Evolutionary conservation across 1,139 yeast genomes (phyloP), one percentile per base, ranked within the genome.

Genomic region (Geotrichum armillariae): DNA sequence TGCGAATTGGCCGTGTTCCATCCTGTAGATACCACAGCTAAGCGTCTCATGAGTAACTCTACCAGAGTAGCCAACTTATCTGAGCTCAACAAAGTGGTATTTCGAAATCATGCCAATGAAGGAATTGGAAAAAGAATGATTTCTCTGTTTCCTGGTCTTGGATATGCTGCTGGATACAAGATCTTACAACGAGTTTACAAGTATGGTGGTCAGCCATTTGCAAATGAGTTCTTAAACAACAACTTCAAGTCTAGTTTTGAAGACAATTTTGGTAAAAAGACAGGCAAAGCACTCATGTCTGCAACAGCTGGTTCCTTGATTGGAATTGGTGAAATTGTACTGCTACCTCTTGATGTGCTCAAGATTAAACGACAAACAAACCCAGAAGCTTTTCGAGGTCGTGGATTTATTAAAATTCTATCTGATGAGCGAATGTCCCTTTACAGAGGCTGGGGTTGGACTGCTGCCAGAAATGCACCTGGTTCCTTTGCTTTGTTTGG

Each of bases 381-480:
- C 77, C 99, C 99, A 11, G 99, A 93, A 70, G 77, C 98, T 18
- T 93, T 93, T 79, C 84, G 83, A 70, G 99, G 99, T 61, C 85
- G 99, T 75, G 98, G 99, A 7, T 90, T 93, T 73, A 56, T 90
- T 58, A 85, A 80, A 71, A 89, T 93, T 63, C 67, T 93, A 57
- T 67, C 77, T 50, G 99, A 93, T 66, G 99, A 93, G 74, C 98
- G 99, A 17, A 78, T 89, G 56, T 89, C 93, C 29, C 77, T 93
- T 63, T 93, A 93, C 76, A 80, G 97, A 68, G 99, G 99, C 59
- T 91, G 98, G 96, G 98, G 98, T 52, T 93, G 99, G 99, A 93
- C 99, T 55, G 96, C 95, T 62, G 99, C 99, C 46, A 84, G 99
- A 79, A 93, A 93, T 68, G 98, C 98, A 2, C 99, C 99, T 34